These are phyloP conservation scores for Verticillium klebahnii DNA, from an alignment of 2,329 filamentous ascomycete species.

Conservation along the genomic window DNA sequence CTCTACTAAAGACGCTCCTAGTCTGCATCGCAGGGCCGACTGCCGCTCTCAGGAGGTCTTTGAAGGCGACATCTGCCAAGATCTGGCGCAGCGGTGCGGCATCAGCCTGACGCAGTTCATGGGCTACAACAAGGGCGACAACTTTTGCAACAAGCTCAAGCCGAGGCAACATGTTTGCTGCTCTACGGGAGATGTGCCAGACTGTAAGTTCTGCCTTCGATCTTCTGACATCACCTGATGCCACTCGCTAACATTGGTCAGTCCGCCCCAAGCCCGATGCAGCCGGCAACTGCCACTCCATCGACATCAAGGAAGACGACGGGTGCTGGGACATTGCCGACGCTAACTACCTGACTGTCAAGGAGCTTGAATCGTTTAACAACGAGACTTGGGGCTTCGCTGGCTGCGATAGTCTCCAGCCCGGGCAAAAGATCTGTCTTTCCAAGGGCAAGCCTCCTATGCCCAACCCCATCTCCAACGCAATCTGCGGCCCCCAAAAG, in stretches of 20 bases:
- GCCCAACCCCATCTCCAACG: slow-evolving; percentile 22
- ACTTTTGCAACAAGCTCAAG: slow-evolving; percentile 19
- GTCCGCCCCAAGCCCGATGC: slow-evolving; percentile 23
- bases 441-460: slow-evolving; percentile 27
- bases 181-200: no score
- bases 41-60: no score
- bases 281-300: slow-evolving; percentile 29
- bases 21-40: no score
- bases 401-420: slow-evolving; percentile 23
- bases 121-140: slow-evolving; percentile 27
- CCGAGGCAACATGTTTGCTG: slow-evolving; percentile 24
- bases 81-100: slow-evolving; percentile 27
- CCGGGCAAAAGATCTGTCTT: slow-evolving; percentile 25
- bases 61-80: no score
- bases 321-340: slow-evolving; percentile 28
- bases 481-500: slow-evolving; percentile 27
- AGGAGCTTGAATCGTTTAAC: slow-evolving; percentile 31
- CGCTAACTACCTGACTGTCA: slow-evolving; percentile 25
- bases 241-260: slow-evolving; percentile 20
- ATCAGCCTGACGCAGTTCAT: slow-evolving; percentile 31
- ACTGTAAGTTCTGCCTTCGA: not conserved
- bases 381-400: slow-evolving; percentile 32
- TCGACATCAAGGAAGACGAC: slow-evolving; percentile 27
- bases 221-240: slow-evolving; percentile 5
- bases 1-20: no score